phyloP scores from a whole-genome alignment of 176 grass and related monocot species.

The Avena sativa region DNA sequence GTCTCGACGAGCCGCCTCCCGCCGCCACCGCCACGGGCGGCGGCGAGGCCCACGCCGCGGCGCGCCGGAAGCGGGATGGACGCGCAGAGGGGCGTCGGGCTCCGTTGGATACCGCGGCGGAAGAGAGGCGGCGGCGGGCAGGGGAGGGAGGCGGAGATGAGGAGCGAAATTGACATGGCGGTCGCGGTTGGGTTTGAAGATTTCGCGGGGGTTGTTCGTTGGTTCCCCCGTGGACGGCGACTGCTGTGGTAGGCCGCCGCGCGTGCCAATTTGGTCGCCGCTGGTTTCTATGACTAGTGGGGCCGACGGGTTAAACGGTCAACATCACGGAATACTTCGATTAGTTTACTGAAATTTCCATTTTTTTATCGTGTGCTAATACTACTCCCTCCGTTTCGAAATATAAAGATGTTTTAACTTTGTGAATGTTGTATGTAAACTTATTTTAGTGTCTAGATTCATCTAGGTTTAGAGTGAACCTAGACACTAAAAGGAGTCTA shows the following conservation, averaged over 20 bases:
- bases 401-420: too few species aligned
- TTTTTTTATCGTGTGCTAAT: too few species aligned
- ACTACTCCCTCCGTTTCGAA: too few species aligned
- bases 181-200: constrained; percentile 8
- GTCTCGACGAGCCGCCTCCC: constrained; percentile 16
- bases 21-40: constrained; percentile 9
- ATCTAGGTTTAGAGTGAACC: too few species aligned
- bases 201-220: constrained; percentile 38
- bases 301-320: background rate
- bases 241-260: background rate
- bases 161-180: constrained; percentile 39
- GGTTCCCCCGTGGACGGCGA: constrained; percentile 25
- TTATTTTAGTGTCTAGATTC: too few species aligned
- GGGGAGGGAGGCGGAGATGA: constrained; percentile 33
- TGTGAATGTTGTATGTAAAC: too few species aligned
- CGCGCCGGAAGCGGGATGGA: background rate
- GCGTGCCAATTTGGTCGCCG: background rate
- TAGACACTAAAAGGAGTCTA: too few species aligned
- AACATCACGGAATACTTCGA: background rate
- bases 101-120: background rate
- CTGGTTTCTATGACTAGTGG: background rate
- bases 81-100: background rate
- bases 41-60: background rate
- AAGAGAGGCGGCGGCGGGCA: constrained; percentile 10
- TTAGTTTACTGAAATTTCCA: too few species aligned